Percentiles rank a stretch among this genome's conserved stretches.
phyloP scores from a whole-genome alignment of 2,329 filamentous ascomycete species.

The Colletotrichum cuscutae region DNA sequence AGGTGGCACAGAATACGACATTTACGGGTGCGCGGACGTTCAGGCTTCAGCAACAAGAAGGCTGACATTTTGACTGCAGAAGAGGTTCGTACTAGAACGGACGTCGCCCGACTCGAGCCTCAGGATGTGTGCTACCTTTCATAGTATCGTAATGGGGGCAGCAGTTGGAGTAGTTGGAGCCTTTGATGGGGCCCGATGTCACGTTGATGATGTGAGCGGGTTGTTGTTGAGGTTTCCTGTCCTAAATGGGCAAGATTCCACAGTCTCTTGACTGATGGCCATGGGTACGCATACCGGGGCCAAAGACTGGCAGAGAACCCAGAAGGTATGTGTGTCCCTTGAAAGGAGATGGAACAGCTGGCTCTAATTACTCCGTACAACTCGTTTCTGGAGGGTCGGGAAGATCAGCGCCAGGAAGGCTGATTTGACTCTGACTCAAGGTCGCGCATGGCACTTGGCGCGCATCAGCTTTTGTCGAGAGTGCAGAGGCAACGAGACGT shows the following conservation, averaged over 20 bases:
- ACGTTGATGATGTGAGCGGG: slow-evolving; percentile 21
- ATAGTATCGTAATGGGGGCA: slow-evolving; percentile 5
- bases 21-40: slow-evolving; percentile 15
- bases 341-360: not conserved
- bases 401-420: slow-evolving; percentile 6
- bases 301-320: not conserved
- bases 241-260: not conserved
- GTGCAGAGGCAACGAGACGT: not conserved
- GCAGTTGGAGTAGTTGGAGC: not conserved
- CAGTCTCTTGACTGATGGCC: not conserved
- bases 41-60: slow-evolving; percentile 2
- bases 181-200: slow-evolving; percentile 12
- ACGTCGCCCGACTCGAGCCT: slow-evolving; percentile 19
- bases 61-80: not conserved
- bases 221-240: not conserved
- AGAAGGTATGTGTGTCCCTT: not conserved
- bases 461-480: not conserved
- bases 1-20: not conserved
- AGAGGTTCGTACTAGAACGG: not conserved
- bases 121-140: slow-evolving; percentile 19
- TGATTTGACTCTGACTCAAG: not conserved
- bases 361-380: not conserved
- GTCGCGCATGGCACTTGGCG: not conserved
- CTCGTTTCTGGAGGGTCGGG: not conserved
- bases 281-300: not conserved